Evolutionary conservation across 1,284 basidiomycete genomes (phyloP).

Genomic region (Schizophyllum amplum): DNA sequence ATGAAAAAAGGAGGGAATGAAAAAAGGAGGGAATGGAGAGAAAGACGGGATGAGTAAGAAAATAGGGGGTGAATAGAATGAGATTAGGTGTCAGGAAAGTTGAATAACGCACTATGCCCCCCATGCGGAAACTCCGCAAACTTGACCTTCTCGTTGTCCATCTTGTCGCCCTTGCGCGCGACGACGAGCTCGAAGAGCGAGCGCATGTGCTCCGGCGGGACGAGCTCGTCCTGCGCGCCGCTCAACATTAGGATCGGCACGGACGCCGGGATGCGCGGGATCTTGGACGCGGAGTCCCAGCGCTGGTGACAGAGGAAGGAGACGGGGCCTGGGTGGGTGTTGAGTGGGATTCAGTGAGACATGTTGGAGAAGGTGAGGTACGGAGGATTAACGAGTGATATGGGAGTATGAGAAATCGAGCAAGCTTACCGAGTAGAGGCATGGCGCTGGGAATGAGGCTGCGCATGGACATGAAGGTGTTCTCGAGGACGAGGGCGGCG

Average conservation of each 20-base stretch:
- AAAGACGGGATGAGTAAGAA: slow-evolving; percentile 3
- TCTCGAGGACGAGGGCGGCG: slow-evolving; percentile 82
- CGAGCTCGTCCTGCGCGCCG: slow-evolving; percentile 76
- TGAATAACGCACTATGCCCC: slow-evolving; percentile 54
- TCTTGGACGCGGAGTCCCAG: slow-evolving; percentile 77
- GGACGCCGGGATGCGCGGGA: slow-evolving; percentile 58
- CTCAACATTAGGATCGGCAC: slow-evolving; percentile 86
- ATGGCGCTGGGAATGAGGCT: slow-evolving; percentile 75
- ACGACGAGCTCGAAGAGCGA: slow-evolving; percentile 56
- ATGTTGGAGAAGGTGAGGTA: too few relatives aligned
- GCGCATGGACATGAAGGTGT: slow-evolving; percentile 83
- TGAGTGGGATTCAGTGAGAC: too few relatives aligned
- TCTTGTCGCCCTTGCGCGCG: slow-evolving; percentile 31
- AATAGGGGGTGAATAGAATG: background rate
- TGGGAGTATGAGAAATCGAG: too few relatives aligned
- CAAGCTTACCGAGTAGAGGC: slow-evolving; percentile 61
- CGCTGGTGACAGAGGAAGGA: slow-evolving; percentile 84
- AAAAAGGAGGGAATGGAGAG: too few relatives aligned
- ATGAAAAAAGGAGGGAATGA: too few relatives aligned
- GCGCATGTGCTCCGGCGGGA: slow-evolving; percentile 82
- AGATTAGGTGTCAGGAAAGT: background rate
- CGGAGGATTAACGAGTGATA: too few relatives aligned
- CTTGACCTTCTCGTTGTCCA: slow-evolving; percentile 38
- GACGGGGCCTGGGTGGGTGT: too few relatives aligned
- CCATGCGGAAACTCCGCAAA: slow-evolving; percentile 60